Percentiles rank a stretch among this genome's conserved stretches.
Conservation (phyloP, 129 eudicot species). For the Sambucus nigra region DNA sequence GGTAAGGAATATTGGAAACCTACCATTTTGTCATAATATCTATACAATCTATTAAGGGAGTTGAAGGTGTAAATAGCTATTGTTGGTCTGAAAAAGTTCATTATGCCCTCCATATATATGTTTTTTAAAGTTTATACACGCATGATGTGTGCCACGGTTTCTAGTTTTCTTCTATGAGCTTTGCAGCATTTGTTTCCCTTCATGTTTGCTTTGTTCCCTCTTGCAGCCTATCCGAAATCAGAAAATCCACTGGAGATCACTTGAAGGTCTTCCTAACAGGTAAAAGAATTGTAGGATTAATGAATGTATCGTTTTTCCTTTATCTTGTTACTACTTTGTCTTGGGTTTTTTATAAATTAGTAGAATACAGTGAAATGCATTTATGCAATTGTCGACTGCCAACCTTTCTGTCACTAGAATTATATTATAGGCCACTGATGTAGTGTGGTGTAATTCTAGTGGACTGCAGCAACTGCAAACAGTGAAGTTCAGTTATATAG, state of each 20-base stretch:
- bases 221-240: slow-evolving; percentile 91
- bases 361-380: background rate
- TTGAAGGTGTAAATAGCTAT: too few species aligned
- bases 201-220: slow-evolving; percentile 8
- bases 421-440: background rate
- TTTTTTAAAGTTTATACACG: too few species aligned
- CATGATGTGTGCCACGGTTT: slow-evolving; percentile 1
- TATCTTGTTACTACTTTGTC: background rate
- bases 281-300: slow-evolving; percentile 8
- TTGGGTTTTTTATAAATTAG: background rate
- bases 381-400: background rate
- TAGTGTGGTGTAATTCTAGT: background rate
- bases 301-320: background rate
- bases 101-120: too few species aligned
- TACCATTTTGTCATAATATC: background rate
- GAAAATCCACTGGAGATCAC: slow-evolving; percentile 96
- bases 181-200: background rate
- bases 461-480: background rate
- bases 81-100: too few species aligned
- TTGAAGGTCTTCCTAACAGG: slow-evolving; percentile 98
- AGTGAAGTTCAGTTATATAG: background rate
- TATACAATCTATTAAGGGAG: too few species aligned
- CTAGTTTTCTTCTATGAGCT: background rate
- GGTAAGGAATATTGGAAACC: slow-evolving; percentile 26
- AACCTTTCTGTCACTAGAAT: background rate